phyloP scores from a whole-genome alignment of 2,329 filamentous ascomycete species.

The Aurifilum marmelostoma region DNA sequence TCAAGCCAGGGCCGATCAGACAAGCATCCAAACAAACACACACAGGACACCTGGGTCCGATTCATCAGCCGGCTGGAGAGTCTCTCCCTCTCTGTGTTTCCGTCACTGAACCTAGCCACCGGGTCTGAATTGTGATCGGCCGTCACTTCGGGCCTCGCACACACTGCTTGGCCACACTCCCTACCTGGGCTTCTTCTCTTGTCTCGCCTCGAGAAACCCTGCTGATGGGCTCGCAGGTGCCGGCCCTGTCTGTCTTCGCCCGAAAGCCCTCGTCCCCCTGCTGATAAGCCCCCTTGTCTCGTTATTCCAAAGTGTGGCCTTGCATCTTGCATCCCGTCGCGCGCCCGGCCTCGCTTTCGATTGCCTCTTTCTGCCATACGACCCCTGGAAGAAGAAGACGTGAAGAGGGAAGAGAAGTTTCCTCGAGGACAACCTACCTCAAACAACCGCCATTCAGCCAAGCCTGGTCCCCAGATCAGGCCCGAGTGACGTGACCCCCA shows the following conservation, averaged over 20 bases:
- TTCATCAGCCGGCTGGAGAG: slow-evolving; percentile 18
- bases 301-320: slow-evolving; percentile 17
- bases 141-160: slow-evolving; percentile 17
- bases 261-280: slow-evolving; percentile 16
- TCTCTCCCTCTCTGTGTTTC: neutral
- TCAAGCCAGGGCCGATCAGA: slow-evolving; percentile 24
- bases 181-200: slow-evolving; percentile 18
- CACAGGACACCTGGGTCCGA: slow-evolving; percentile 14
- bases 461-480: slow-evolving; percentile 13
- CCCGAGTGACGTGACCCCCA: slow-evolving; percentile 24
- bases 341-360: slow-evolving; percentile 27
- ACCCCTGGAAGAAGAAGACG: slow-evolving; percentile 7
- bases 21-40: slow-evolving; percentile 20
- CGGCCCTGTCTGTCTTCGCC: slow-evolving; percentile 15
- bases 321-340: slow-evolving; percentile 26
- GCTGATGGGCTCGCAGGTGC: slow-evolving; percentile 9
- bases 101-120: slow-evolving; percentile 1
- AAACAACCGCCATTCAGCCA: slow-evolving; percentile 26
- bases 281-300: slow-evolving; percentile 18
- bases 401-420: neutral
- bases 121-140: slow-evolving; percentile 13
- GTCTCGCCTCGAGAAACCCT: slow-evolving; percentile 28
- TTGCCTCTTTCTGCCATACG: slow-evolving; percentile 26
- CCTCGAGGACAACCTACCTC: slow-evolving; percentile 16
- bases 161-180: slow-evolving; percentile 4